Evolutionary conservation across 2,329 filamentous ascomycete species (phyloP), one percentile per base, ranked within the genome.

Genomic region (Aureobasidium subglaciale): DNA sequence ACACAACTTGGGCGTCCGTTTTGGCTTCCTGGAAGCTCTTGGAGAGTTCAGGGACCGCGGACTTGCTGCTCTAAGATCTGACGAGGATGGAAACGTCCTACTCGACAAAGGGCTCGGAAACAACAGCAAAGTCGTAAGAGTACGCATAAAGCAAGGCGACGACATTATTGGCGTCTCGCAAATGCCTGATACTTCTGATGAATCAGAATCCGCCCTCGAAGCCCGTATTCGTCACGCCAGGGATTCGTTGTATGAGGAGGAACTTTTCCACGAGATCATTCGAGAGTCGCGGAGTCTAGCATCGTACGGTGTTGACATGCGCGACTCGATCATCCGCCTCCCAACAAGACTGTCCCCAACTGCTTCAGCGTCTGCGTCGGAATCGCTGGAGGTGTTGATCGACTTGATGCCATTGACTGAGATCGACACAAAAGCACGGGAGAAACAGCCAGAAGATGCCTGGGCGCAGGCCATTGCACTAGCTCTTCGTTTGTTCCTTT

Each of bases 231-330:
- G 85, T 16, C 82, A 88, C 63, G 87, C 88, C 2, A 80, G 88
- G 56, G 87, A 93, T 68, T 89, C 87, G 48, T 78, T 92, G 18
- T 90, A 88, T 63, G 84, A 88, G 25, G 85, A 91, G 65, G 93
- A 99, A 67, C 74, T 99, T 1, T 96, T 90, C 79, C 85, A 95
- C 63, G 93, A 99, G 70, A 77, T 97, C 58, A 85, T 86, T 52
- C 81, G 89, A 16, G 93, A 99, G 71, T 84, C 87, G 0, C 85
- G 90, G 15, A 78, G 79, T 0, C 75, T 96, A 20, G 78, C 85
- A 3, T 83, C 84, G 10, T 84, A 88, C 58, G 82, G 85, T 9
- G 85, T 96, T 11, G 79, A 78, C 24, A 79, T 84, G 13, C 78
- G 82, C 32, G 82, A 72, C 11, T 68, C 70, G 2, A 64, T 68